Evolutionary conservation across 1,284 basidiomycete genomes (phyloP).

Genomic region (Fomitopsis pinicola): DNA sequence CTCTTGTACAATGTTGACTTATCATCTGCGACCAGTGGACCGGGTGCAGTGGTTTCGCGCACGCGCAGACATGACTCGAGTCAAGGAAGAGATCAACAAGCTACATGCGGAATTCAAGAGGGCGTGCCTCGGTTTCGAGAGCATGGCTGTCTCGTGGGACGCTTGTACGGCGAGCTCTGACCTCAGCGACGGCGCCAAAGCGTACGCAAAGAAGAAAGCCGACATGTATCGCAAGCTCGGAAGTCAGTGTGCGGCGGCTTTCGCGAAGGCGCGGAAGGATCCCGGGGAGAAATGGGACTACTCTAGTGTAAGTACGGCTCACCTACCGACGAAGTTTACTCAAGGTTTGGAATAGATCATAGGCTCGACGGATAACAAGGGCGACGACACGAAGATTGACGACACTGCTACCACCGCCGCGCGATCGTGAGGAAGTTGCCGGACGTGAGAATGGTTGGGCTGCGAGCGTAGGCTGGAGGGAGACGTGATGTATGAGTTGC

Average conservation of each 20-base stretch:
- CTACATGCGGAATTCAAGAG: background rate
- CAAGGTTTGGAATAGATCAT: no score
- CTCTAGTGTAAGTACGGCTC: no score
- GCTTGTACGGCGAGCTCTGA: background rate
- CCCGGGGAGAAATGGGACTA: background rate
- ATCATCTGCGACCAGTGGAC: background rate
- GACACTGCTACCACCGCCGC: no score
- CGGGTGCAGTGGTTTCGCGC: background rate
- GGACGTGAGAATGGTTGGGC: no score
- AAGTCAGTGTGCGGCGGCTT: background rate
- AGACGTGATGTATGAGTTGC: no score
- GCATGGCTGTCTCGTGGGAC: background rate
- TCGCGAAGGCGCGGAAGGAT: background rate
- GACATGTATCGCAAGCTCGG: background rate
- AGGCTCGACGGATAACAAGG: no score
- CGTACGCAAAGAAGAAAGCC: background rate
- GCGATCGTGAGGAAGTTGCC: no score
- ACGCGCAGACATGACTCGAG: background rate
- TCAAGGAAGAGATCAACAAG: background rate
- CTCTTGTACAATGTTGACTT: background rate
- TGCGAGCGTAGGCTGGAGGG: no score
- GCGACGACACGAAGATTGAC: no score
- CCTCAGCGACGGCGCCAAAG: background rate
- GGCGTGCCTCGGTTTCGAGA: background rate
- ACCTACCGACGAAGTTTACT: no score